Conservation (phyloP, 768 basidiomycete species). For the Podaxis pistillaris region DNA sequence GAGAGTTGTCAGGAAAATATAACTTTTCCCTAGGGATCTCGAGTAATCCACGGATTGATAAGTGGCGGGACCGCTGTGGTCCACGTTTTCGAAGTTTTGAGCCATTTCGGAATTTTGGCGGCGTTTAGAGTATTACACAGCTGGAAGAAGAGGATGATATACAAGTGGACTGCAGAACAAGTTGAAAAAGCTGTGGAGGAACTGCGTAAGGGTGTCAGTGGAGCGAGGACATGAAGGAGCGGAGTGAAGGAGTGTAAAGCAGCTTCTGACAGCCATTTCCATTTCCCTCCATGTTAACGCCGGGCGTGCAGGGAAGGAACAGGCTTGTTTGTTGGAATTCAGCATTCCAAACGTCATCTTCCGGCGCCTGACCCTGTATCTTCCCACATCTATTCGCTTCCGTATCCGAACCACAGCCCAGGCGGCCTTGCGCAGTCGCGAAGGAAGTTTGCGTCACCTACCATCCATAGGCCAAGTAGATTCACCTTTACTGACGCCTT, state of each 20-base stretch:
- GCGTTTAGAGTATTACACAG: neutral
- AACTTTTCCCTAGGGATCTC: conserved; percentile 13
- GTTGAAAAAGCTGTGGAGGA: neutral
- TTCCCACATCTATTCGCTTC: conserved; percentile 8
- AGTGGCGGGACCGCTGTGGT: neutral
- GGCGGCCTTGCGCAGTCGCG: too few species aligned
- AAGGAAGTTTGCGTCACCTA: too few species aligned
- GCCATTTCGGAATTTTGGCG: neutral
- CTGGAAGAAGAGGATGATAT: neutral
- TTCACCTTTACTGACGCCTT: too few species aligned
- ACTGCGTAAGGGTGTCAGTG: neutral
- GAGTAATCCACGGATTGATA: conserved; percentile 8
- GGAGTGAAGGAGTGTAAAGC: conserved; percentile 4
- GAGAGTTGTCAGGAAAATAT: conserved; percentile 7
- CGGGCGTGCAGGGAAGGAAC: neutral
- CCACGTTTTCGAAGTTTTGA: neutral
- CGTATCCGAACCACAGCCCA: neutral
- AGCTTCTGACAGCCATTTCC: conserved; percentile 1
- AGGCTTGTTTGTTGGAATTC: neutral
- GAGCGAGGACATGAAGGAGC: conserved; percentile 12
- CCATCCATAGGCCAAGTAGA: too few species aligned
- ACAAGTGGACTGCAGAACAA: neutral
- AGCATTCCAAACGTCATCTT: conserved; percentile 5
- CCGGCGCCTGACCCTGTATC: neutral
- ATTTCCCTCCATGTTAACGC: neutral